Base-by-base conservation (phyloP, 805 yeast genomes). In the Metschnikowia hibisci region DNA sequence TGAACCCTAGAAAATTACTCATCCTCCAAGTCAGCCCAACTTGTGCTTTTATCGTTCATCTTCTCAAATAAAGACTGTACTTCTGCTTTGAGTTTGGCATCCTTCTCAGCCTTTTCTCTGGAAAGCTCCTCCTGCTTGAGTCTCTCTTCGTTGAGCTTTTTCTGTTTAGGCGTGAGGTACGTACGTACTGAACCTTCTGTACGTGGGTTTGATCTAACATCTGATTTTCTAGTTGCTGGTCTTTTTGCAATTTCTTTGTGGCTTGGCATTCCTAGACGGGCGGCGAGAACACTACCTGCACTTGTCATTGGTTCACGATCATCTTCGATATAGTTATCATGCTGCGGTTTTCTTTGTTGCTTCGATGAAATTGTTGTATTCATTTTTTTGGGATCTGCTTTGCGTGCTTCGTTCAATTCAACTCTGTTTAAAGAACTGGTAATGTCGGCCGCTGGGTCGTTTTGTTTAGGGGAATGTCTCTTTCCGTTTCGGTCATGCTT, bases 1-100 rank as follows among this genome's bases (percentile, higher is more conserved):
- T n/a, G n/a, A n/a, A n/a, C n/a, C 11, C 10, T 13, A 27, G 29
- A 12, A 13, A 13, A 8, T 4, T 28, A 26, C 32, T 45, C 55
- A 38, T 61, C 65, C 35, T 61, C 67, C 37, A 64, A 51, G 44
- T 57, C 64, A 13, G 68, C 66, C 69, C 69, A 64, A 45, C 55
- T 63, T 34, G 54, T 47, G 25, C 58, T 47, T 31, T 57, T 59
- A 39, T 62, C 56, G 34, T 51, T 57, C 50, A 64, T 50, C 46
- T 60, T 56, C 28, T 55, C 63, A 26, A 63, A 57, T 57, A 61
- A 47, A 31, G 54, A 50, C 39, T 51, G 47, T 34, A 62, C 61
- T 41, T 63, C 66, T 22, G 54, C 55, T 41, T 56, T 51, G 28
- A 60, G 45, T 37, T 51, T 42, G 14, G 53, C 60, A 2, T 57